Conservation (phyloP, 2,329 filamentous ascomycete species). For the Diaporthe longicolla region DNA sequence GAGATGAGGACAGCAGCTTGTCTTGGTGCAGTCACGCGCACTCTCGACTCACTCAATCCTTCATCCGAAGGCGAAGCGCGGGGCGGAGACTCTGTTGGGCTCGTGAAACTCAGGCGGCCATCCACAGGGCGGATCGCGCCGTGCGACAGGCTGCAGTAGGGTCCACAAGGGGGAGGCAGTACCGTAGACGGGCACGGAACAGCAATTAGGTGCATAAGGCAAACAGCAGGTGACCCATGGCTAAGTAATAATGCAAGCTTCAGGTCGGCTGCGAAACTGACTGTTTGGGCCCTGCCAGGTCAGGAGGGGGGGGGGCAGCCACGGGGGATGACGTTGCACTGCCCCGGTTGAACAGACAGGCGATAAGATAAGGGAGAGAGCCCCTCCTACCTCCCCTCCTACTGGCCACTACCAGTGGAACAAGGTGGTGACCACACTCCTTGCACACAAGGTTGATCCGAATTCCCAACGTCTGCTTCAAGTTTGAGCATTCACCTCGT, state of each 20-base stretch:
- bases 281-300: neutral
- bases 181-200: neutral
- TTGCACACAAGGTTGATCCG: slow-evolving; percentile 6
- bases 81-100: neutral
- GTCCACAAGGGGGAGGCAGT: neutral
- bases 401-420: neutral
- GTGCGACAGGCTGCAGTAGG: slow-evolving; percentile 22
- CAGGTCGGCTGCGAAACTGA: slow-evolving; percentile 9
- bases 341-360: neutral
- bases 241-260: slow-evolving; percentile 15
- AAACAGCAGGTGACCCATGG: slow-evolving; percentile 17
- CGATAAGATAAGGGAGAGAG: slow-evolving; percentile 11
- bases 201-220: slow-evolving; percentile 19
- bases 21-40: slow-evolving; percentile 4
- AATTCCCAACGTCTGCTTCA: neutral
- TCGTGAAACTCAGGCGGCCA: slow-evolving; percentile 31
- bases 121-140: slow-evolving; percentile 19
- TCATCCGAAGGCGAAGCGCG: slow-evolving; percentile 6
- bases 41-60: slow-evolving; percentile 8
- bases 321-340: slow-evolving; percentile 28
- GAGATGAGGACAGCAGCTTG: neutral
- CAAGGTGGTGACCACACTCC: neutral
- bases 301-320: slow-evolving; percentile 17
- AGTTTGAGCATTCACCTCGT: neutral
- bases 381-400: neutral